Evolutionary conservation across 495 filamentous ascomycete genomes (phyloP), one percentile per base, ranked within the genome.

Genomic region (Tuber indicum): DNA sequence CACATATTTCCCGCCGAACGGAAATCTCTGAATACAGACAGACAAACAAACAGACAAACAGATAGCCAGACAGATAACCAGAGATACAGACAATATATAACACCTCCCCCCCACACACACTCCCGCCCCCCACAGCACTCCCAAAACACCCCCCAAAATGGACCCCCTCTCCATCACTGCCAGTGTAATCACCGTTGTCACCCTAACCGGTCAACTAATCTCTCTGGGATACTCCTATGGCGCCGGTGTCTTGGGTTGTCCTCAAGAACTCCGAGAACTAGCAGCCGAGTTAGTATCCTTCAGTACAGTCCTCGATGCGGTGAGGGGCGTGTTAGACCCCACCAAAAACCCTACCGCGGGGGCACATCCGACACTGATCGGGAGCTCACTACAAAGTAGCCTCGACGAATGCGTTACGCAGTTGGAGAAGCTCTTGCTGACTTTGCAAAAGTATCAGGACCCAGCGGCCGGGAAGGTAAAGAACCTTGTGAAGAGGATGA

Each of bases 401-500:
- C 12, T 49, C n/a, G 62, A 21, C 17, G 44, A 49, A 16, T 45
- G 43, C 43, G 71, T 17, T 76, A 70, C 52, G 10, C 73, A 71
- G 36, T 66, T 74, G 62, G 21, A 45, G 52, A 62, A 4, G 12
- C n/a, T 62, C 52, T 62, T 62, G 52, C n/a, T 62, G 3, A 26
- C 26, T 14, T 62, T 62, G n/a, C 52, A 62, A 26, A 62, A 62
- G 52, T 62, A 62, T 62, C 52, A 62, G 52, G 52, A 62, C n/a
- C 52, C 52, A 26, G 66, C 32, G 42, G 79, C 66, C 17, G 77
- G 41, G 41, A 52, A 62, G 39, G 39, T 76, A 47, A 46, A 70
- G 36, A 79, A 77, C 45, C 1, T 78, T 16, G 75, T 77, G 36
- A 80, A 76, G 74, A 74, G 75, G 41, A 19, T 80, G 62, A 70